These are phyloP conservation scores for Rutstroemia sp. DNA, from an alignment of 2,329 filamentous ascomycete genomes.

Conservation along the genomic window DNA sequence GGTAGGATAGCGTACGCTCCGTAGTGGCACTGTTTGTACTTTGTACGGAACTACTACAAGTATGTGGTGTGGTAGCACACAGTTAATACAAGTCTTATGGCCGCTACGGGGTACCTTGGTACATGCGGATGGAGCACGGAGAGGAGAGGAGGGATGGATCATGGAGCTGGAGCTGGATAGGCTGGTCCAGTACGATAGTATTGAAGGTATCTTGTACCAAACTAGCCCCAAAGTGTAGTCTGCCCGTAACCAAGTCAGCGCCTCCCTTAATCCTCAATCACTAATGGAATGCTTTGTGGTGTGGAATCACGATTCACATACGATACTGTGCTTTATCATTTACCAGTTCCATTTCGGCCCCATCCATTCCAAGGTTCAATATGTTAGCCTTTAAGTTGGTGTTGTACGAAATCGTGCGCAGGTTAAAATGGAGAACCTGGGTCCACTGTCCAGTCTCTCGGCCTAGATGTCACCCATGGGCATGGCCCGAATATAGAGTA, in stretches of 20 bases:
- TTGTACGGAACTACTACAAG: not conserved
- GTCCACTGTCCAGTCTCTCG: not conserved
- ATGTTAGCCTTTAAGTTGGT: not conserved
- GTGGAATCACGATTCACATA: not conserved
- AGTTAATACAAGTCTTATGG: too few species aligned
- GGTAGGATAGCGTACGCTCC: not conserved
- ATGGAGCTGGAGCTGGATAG: too few species aligned
- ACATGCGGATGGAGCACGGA: too few species aligned
- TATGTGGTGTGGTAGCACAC: not conserved
- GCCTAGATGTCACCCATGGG: not conserved
- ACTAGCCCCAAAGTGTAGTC: slow-evolving; percentile 6
- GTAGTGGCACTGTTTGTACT: not conserved
- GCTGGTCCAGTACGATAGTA: not conserved
- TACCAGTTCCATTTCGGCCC: not conserved
- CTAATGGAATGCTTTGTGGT: not conserved
- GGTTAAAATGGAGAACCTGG: slow-evolving; percentile 4
- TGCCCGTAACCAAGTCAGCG: not conserved
- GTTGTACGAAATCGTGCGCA: slow-evolving; percentile 1
- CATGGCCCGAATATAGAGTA: too few species aligned
- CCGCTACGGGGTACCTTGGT: too few species aligned
- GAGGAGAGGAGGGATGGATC: too few species aligned
- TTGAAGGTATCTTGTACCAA: not conserved
- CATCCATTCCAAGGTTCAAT: not conserved
- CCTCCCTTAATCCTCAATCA: not conserved
- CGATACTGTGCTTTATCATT: too few species aligned